Evolutionary conservation across 1,284 basidiomycete genomes (phyloP).

Genomic region (Sanguinoderma infundibulare): DNA sequence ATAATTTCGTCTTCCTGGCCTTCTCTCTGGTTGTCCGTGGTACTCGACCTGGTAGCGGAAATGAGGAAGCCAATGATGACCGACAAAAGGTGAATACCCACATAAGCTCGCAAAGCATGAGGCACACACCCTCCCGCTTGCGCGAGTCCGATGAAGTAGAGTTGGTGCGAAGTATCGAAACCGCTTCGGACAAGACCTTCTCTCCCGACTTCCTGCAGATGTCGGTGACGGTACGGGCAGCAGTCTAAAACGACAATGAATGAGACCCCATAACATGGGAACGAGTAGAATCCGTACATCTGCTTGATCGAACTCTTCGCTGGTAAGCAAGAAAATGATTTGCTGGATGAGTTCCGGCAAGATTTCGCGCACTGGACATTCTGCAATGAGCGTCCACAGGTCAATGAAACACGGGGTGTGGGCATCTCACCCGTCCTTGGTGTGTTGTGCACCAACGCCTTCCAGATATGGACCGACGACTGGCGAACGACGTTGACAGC

Average conservation of each 20-base stretch:
- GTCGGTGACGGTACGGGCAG: slow-evolving; percentile 86
- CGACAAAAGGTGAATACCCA: slow-evolving; percentile 39
- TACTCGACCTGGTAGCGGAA: slow-evolving; percentile 66
- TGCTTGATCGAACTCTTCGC: slow-evolving; percentile 84
- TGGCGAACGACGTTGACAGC: slow-evolving; percentile 90
- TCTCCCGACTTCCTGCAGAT: slow-evolving; percentile 97
- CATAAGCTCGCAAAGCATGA: slow-evolving; percentile 90
- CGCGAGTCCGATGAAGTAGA: slow-evolving; percentile 73
- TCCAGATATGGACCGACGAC: slow-evolving; percentile 97
- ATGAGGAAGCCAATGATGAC: neutral
- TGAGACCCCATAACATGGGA: slow-evolving; percentile 2
- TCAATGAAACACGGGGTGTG: neutral
- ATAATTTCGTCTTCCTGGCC: slow-evolving; percentile 93
- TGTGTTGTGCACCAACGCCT: slow-evolving; percentile 93
- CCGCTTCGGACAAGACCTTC: slow-evolving; percentile 85
- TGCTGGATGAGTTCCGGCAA: slow-evolving; percentile 85
- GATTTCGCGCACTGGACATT: slow-evolving; percentile 85
- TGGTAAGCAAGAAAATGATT: slow-evolving; percentile 78
- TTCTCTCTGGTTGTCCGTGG: slow-evolving; percentile 86
- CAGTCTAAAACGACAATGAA: slow-evolving; percentile 63
- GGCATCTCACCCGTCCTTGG: slow-evolving; percentile 69
- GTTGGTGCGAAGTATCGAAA: slow-evolving; percentile 77
- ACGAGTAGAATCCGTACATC: slow-evolving; percentile 61
- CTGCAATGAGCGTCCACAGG: neutral
- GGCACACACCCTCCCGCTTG: slow-evolving; percentile 88